Conservation (phyloP, 1,284 basidiomycete genomes). For the Hypsizygus ulmarius region DNA sequence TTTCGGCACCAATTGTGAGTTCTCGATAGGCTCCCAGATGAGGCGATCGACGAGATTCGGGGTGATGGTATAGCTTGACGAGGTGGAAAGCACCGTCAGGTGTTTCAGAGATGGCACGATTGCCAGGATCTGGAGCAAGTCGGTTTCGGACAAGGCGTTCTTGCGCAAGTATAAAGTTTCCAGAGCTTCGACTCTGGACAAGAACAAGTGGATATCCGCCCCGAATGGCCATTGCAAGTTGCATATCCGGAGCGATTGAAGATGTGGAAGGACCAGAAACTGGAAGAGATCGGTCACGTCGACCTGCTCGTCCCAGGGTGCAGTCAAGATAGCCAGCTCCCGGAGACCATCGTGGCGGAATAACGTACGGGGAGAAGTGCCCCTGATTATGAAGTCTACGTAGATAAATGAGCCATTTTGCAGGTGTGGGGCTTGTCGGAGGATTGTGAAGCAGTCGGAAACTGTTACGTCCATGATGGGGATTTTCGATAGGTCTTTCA, state of each 20-base stretch:
- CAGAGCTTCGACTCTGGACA: constrained; percentile 28
- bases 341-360: constrained; percentile 30
- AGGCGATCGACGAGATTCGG: constrained; percentile 14
- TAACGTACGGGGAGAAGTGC: constrained; percentile 12
- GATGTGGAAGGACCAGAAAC: constrained; percentile 30
- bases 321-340: constrained; percentile 33
- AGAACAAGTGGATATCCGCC: constrained; percentile 28
- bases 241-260: constrained; percentile 35
- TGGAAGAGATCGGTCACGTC: constrained; percentile 33
- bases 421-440: constrained; percentile 28
- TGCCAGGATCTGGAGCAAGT: constrained; percentile 32
- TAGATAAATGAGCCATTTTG: constrained; percentile 30
- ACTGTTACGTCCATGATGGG: constrained; percentile 34
- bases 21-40: constrained; percentile 4
- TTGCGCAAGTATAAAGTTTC: constrained; percentile 34
- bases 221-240: constrained; percentile 32
- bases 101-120: constrained; percentile 29
- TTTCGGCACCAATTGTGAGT: constrained; percentile 12
- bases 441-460: constrained; percentile 32
- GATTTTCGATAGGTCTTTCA: constrained; percentile 32
- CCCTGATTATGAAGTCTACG: constrained; percentile 4
- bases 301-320: constrained; percentile 30
- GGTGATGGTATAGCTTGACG: constrained; percentile 10
- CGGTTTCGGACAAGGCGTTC: constrained; percentile 31
- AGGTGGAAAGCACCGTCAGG: constrained; percentile 29